Evolutionary conservation across 148 eudicot species (phyloP), one percentile per base, ranked within the genome.

Genomic region (Cornus kousa): DNA sequence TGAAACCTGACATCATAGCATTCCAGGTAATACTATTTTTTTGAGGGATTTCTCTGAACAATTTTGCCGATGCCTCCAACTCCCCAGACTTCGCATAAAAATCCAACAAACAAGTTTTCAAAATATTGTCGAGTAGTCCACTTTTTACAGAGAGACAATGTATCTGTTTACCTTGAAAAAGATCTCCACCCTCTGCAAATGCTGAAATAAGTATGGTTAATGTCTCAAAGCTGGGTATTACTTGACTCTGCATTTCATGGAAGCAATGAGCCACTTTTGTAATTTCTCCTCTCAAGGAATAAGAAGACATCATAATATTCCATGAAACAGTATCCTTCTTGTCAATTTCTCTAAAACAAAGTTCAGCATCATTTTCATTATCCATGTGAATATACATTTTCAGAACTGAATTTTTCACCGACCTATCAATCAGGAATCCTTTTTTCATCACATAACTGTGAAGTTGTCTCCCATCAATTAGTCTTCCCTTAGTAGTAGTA

Each of bases 121-220:
- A 70, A 64, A 89, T 80, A 60, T 62, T 74, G 69, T 91, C 92
- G 70, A 64, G 70, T 17, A 86, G 72, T 35, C 94, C 88, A 64
- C 67, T 83, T 78, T 91, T 91, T 3, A 82, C 19, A 75, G 88
- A 85, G 79, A 91, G 76, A 65, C 89, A 85, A 83, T 91, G 94
- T 53, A 91, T 55, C 75, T 84, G 85, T 81, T 78, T 68, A 33
- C 85, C 86, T 48, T 74, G 85, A 65, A 37, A 60, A 77, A 50
- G 37, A 81, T 80, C 70, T 33, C 85, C 81, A 43, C 20, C 74
- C 76, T 85, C 85, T 7, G 83, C 79, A 60, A 83, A 81, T 32
- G 86, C 87, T 65, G 91, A 87, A 72, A 85, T 82, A 23, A 87
- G 22, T 60, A 85, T 65, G 17, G 91, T 87, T 69, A 90, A 78